A percentile compares a stretch with the other conserved stretches of the same genome.
phyloP scores from a whole-genome alignment of 352 stramenopile genomes.

The Phytophthora foliorum region DNA sequence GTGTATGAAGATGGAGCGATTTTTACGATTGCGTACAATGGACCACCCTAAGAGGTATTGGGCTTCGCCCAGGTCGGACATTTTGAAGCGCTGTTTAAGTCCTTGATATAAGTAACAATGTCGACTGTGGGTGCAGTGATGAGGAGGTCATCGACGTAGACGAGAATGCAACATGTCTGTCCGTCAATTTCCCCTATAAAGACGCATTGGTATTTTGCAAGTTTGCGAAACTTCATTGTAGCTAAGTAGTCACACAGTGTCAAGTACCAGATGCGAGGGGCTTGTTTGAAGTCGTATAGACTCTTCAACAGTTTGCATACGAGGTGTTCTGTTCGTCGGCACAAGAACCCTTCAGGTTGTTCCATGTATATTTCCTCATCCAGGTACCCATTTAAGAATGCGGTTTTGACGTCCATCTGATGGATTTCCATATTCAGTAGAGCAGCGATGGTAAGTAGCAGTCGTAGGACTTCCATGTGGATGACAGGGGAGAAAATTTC shows the following conservation, averaged over 20 bases:
- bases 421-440: slow-evolving; percentile 22
- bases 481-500: slow-evolving; percentile 9
- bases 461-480: slow-evolving; percentile 5
- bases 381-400: slow-evolving; percentile 22
- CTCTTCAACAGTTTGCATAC: slow-evolving; percentile 21
- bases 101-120: slow-evolving; percentile 17
- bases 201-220: slow-evolving; percentile 25
- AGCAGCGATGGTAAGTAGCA: slow-evolving; percentile 16
- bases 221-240: slow-evolving; percentile 16
- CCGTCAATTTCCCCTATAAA: slow-evolving; percentile 17
- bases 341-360: slow-evolving; percentile 7
- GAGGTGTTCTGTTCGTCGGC: not conserved
- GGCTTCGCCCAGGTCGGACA: slow-evolving; percentile 21
- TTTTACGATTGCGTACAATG: slow-evolving; percentile 20
- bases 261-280: slow-evolving; percentile 20
- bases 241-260: slow-evolving; percentile 20
- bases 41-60: slow-evolving; percentile 25
- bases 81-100: slow-evolving; percentile 22
- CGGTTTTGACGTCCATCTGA: slow-evolving; percentile 28
- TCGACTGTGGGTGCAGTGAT: slow-evolving; percentile 16
- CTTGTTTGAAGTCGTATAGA: slow-evolving; percentile 25
- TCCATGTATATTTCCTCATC: slow-evolving; percentile 26
- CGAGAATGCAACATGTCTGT: slow-evolving; percentile 18
- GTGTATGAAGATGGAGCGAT: slow-evolving; percentile 17
- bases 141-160: slow-evolving; percentile 29